Conservation (phyloP, 768 basidiomycete genomes). For the Mycena sanguinolenta region DNA sequence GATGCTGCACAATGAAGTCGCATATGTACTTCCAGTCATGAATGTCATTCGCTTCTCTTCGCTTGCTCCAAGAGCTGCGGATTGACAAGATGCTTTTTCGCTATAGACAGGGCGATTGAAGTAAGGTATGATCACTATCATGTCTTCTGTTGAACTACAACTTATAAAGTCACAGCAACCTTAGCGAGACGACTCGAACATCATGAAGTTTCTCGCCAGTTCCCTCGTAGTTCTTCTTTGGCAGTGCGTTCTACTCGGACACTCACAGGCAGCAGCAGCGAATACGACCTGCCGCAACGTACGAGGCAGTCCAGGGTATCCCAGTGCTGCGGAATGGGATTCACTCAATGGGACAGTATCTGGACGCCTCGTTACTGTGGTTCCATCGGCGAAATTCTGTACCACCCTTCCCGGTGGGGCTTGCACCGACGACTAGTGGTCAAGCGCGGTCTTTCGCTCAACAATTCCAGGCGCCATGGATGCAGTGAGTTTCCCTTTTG, state of each 20-base stretch:
- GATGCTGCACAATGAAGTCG: too few relatives aligned
- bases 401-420: constrained; percentile 16
- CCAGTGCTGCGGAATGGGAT: constrained; percentile 16
- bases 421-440: constrained; percentile 34
- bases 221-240: background rate
- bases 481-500: constrained; percentile 6
- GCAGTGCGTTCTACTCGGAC: background rate
- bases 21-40: too few relatives aligned
- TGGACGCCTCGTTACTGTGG: constrained; percentile 30
- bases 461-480: constrained; percentile 35
- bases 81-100: too few relatives aligned
- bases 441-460: constrained; percentile 26
- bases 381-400: constrained; percentile 33
- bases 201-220: constrained; percentile 1
- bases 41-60: too few relatives aligned
- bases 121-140: too few relatives aligned
- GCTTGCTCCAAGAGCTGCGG: too few relatives aligned
- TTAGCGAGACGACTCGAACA: too few relatives aligned
- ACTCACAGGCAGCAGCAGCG: background rate
- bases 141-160: too few relatives aligned
- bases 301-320: constrained; percentile 30
- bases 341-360: constrained; percentile 25
- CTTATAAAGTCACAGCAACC: too few relatives aligned
- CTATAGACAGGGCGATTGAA: too few relatives aligned
- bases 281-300: constrained; percentile 22